Base-by-base conservation (phyloP, 2,329 filamentous ascomycete species). In the Penicillium janthinellum region DNA sequence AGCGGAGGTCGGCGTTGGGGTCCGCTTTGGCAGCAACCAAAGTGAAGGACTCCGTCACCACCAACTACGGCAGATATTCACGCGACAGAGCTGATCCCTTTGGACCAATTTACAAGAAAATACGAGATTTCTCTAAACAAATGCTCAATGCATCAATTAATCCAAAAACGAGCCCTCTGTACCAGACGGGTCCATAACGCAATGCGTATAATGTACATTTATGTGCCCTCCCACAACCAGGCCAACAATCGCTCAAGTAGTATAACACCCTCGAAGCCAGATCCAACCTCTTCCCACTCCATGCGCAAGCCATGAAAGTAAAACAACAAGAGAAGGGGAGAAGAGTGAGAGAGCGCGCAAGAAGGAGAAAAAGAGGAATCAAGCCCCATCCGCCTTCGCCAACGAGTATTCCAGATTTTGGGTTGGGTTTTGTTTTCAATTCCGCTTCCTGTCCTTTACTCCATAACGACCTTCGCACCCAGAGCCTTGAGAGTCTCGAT, bases 401-500 rank as follows among this genome's bases (percentile, higher is more conserved):
- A 31, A 47, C 47, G 31, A 22, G 20, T 57, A 54, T 37, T 38
- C 28, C 52, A 45, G 47, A 28, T 45, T 54, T 54, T 60, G 56
- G 59, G 35, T 42, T 42, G 5, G 39, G 17, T 17, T 17, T 45
- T 41, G 37, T 52, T 41, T 52, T 50, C 31, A 12, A 28, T 42
- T 53, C 59, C 51, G 54, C 42, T 56, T 61, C 49, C 57, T 42
- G 31, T 39, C 35, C 48, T 71, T 82, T 91, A 98, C 78, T 99
- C 95, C 91, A 99, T 95, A 65, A 86, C 82, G 62, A 91, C 94
- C 66, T 90, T 92, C 65, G 90, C 95, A 67, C 95, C 95, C 63
- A 99, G 82, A 68, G 86, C 93, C 87, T 98, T 98, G 83, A 99
- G 85, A 44, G 91, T 88, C 78, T 91, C 91, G 60, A 99, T 87